Evolutionary conservation across 805 yeast genomes (phyloP).

Genomic region (Lipomyces chichibuensis): DNA sequence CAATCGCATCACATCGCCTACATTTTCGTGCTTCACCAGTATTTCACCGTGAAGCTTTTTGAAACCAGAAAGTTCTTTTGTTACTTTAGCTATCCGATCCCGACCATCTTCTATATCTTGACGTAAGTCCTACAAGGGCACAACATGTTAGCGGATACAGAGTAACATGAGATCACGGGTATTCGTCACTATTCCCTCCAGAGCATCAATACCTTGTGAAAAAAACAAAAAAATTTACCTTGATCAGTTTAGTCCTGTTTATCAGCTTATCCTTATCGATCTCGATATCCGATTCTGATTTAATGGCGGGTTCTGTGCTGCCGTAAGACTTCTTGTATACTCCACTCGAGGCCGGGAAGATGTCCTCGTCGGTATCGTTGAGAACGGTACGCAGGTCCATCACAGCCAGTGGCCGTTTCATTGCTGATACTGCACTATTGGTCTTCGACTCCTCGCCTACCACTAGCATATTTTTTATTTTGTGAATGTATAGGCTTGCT

Average conservation of each 20-base stretch:
- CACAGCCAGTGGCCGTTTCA: conserved; percentile 25
- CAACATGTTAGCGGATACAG: background rate
- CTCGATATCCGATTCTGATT: conserved; percentile 7
- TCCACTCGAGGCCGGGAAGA: conserved; percentile 10
- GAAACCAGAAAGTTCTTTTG: conserved; percentile 7
- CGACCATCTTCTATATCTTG: conserved; percentile 18
- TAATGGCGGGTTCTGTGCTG: conserved; percentile 5
- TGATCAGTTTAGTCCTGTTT: conserved; percentile 19
- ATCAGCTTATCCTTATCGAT: conserved; percentile 9
- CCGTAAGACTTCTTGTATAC: background rate
- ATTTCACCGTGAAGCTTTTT: conserved; percentile 22
- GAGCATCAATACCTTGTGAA: background rate
- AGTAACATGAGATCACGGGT: background rate
- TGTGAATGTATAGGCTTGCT: background rate
- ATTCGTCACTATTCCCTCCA: background rate
- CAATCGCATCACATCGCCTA: conserved; percentile 20
- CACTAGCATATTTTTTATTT: background rate
- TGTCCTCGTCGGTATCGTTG: conserved; percentile 25
- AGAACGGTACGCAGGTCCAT: conserved; percentile 29
- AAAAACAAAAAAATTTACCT: conserved; percentile 11
- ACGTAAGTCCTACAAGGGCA: conserved; percentile 13
- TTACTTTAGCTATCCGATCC: conserved; percentile 16
- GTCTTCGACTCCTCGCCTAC: background rate
- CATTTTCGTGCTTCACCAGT: conserved; percentile 13
- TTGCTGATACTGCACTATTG: conserved; percentile 1